These are phyloP conservation scores for Spirogloea muscicola DNA, from an alignment of 139 green algal species.

Conservation along the genomic window DNA sequence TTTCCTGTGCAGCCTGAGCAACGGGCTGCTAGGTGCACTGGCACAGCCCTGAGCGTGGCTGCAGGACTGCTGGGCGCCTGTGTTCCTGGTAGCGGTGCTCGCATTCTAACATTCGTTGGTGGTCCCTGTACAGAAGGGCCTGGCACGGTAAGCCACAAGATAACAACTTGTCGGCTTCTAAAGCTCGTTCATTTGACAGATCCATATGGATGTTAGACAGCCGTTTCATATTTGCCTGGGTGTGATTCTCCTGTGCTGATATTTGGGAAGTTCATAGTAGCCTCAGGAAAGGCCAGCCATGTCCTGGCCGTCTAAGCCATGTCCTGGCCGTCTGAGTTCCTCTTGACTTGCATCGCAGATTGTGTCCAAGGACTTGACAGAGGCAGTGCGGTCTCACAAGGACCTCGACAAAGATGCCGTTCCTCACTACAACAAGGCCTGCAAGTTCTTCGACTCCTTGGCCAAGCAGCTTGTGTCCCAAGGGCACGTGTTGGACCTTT, in stretches of 20 bases:
- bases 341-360: too few species aligned
- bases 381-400: conserved; percentile 85
- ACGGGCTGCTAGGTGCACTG: conserved; percentile 78
- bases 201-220: too few species aligned
- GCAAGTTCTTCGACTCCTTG: conserved; percentile 81
- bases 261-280: too few species aligned
- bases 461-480: conserved; percentile 64
- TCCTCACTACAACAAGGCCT: conserved; percentile 79
- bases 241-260: too few species aligned
- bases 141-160: conserved; percentile 55
- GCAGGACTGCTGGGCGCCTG: conserved; percentile 72
- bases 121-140: conserved; percentile 85
- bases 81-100: conserved; percentile 65
- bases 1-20: conserved; percentile 73
- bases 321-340: too few species aligned
- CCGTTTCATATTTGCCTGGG: too few species aligned
- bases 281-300: too few species aligned
- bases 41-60: conserved; percentile 86
- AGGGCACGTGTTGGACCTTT: conserved; percentile 88
- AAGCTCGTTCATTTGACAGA: too few species aligned
- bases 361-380: conserved; percentile 60
- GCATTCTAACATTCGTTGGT: conserved; percentile 87
- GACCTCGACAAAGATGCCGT: conserved; percentile 89
- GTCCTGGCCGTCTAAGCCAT: too few species aligned
- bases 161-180: too few species aligned